A percentile compares a stretch with the other conserved stretches of the same genome.
These are phyloP conservation scores for Leccinum uliginosum DNA, from an alignment of 768 basidiomycete species.

Conservation along the genomic window DNA sequence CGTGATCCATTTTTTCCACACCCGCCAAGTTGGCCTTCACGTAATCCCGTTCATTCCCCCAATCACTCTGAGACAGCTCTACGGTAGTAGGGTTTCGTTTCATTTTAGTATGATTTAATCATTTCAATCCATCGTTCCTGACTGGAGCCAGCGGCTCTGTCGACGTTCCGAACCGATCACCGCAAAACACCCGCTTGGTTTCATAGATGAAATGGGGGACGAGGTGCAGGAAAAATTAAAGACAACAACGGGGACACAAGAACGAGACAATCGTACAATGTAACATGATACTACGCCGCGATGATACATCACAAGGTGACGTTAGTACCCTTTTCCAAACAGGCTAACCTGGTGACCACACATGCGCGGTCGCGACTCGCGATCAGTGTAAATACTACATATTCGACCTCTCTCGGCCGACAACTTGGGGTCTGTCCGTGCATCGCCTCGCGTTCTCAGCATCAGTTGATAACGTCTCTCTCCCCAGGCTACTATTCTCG, in stretches of 20 bases:
- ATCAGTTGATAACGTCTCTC: neutral
- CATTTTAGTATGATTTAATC: neutral
- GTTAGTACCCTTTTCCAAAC: neutral
- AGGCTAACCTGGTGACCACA: neutral
- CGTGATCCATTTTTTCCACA: too few species aligned
- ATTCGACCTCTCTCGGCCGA: neutral
- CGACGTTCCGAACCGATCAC: neutral
- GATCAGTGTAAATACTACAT: neutral
- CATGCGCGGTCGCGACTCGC: neutral
- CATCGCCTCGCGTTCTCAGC: neutral
- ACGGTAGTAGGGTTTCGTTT: neutral
- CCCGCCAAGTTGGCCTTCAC: too few species aligned
- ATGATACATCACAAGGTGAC: neutral
- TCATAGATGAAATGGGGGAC: neutral
- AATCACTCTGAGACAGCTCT: too few species aligned
- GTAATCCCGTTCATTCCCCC: neutral
- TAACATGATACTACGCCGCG: neutral
- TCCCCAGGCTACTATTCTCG: neutral
- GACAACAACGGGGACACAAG: neutral
- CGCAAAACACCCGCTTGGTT: neutral
- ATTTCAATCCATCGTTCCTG: neutral
- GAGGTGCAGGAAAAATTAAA: neutral
- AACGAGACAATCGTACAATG: neutral
- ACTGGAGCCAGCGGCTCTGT: neutral
- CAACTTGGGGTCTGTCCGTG: neutral